Percentiles rank a stretch among this genome's conserved stretches.
Conservation (phyloP, 2,329 filamentous ascomycete genomes). For the Hawksworthiomyces lignivorus region DNA sequence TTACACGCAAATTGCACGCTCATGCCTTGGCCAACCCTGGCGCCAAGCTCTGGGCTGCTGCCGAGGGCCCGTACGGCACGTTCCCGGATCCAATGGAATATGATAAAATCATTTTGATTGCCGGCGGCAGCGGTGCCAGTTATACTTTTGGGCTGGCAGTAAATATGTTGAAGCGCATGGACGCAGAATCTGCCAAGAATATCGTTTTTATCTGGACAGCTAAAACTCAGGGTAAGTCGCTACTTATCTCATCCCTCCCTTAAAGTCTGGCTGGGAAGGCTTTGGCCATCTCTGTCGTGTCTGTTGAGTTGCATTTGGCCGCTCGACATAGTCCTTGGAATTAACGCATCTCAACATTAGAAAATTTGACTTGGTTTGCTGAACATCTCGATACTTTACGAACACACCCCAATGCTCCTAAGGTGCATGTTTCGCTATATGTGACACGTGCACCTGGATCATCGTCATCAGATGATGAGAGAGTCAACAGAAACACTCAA, state of each 20-base stretch:
- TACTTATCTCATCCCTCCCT: no score
- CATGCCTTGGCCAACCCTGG: conserved; percentile 44
- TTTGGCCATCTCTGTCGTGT: background rate
- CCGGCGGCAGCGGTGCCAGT: conserved; percentile 53
- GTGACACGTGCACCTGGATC: conserved; percentile 22
- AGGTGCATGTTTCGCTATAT: conserved; percentile 31
- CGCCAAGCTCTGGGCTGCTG: conserved; percentile 38
- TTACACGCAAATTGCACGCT: conserved; percentile 47
- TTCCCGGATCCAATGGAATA: conserved; percentile 43
- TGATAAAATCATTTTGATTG: conserved; percentile 51
- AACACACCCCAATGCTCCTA: conserved; percentile 29
- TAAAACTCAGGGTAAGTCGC: conserved; percentile 35
- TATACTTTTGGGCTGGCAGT: conserved; percentile 46
- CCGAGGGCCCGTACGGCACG: conserved; percentile 53
- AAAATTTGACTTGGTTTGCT: conserved; percentile 29
- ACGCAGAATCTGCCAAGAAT: conserved; percentile 26
- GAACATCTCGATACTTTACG: conserved; percentile 31
- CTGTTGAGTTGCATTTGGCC: background rate
- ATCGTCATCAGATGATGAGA: conserved; percentile 8
- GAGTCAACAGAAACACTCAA: conserved; percentile 3
- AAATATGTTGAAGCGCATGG: conserved; percentile 37
- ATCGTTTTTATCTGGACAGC: conserved; percentile 45
- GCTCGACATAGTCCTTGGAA: no score
- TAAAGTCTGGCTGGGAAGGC: no score
- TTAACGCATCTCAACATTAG: conserved; percentile 11